Evolutionary conservation across 2,329 filamentous ascomycete genomes (phyloP), one percentile per base, ranked within the genome.

Genomic region (Botrytis sinoallii): DNA sequence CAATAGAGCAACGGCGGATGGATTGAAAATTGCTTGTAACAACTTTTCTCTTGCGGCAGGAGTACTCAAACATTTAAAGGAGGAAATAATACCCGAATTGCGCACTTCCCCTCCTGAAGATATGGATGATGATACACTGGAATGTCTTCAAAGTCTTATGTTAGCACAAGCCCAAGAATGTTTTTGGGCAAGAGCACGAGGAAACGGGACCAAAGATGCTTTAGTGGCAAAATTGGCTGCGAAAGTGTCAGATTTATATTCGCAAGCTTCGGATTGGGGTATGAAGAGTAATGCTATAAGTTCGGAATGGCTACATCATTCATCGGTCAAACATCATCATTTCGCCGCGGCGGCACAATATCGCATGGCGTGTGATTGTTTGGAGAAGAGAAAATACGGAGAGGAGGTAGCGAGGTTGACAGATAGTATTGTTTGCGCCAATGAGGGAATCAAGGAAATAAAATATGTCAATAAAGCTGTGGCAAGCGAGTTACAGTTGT

Each of bases 121-220:
- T 81, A 97, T 99, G 94, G 96, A 99, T 79, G 88, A 90, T 69
- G 88, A 93, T 79, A 98, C 95, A 0, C 86, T 99, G 66, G 92
- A 95, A 79, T 93, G 93, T 70, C 84, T 98, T 64, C 89, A 93
- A 78, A 89, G 95, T 81, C 86, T 99, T 44, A 90, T 97, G 81
- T 87, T 99, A 16, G 95, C 95, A 1, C 94, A 99, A 81, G 95
- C 92, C 42, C 96, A 99, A 81, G 96, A 99, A 84, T 98, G 95
- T 81, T 98, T 96, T 83, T 99, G 96, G 96, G 92, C 96, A 78
- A 98, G 97, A 82, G 95, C 96, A 0, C 95, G 97, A 74, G 95
- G 97, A 85, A 95, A 98, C 81, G 91, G 91, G 38, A 90, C 97
- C 84, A 98, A 97, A 82, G 96, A 99, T 81, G 92, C 90, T 1